These are phyloP conservation scores for Paramecium biaurelia DNA, from an alignment of 73 alveolate genomes.

Conservation along the genomic window DNA sequence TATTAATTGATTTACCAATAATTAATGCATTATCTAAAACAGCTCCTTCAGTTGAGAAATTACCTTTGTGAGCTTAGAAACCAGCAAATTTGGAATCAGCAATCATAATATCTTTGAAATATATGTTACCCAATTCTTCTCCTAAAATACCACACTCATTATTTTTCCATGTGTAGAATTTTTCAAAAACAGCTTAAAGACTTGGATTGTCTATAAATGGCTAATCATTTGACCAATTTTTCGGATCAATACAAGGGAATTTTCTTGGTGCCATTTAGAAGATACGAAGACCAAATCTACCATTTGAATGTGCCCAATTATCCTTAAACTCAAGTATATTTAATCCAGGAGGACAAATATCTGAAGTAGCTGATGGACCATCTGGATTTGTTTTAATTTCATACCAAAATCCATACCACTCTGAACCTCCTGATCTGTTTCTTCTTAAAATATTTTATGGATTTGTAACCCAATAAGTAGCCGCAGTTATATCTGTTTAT, in stretches of 20 bases:
- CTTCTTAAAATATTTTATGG: constrained; percentile 76
- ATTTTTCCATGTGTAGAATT: constrained; percentile 68
- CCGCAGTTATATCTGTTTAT: constrained; percentile 85
- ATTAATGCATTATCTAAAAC: constrained; percentile 62
- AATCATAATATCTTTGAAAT: constrained; percentile 58
- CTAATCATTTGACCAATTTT: constrained; percentile 25
- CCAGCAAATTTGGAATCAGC: constrained; percentile 71
- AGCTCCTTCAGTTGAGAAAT: constrained; percentile 48
- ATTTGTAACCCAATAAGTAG: constrained; percentile 85
- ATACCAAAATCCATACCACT: constrained; percentile 89
- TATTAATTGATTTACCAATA: constrained; percentile 68
- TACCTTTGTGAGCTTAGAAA: constrained; percentile 56
- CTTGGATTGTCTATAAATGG: constrained; percentile 48
- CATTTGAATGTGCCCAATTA: constrained; percentile 88
- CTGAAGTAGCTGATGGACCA: constrained; percentile 81
- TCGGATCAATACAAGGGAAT: constrained; percentile 45
- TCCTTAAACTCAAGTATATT: constrained; percentile 67
- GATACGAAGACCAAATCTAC: constrained; percentile 84
- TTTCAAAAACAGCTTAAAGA: constrained; percentile 44
- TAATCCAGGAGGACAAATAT: constrained; percentile 78
- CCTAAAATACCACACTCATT: constrained; percentile 72
- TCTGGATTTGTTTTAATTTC: constrained; percentile 77
- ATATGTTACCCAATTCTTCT: constrained; percentile 71
- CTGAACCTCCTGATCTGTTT: constrained; percentile 89
- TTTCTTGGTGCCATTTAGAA: constrained; percentile 69